These are phyloP conservation scores for Theobroma cacao DNA, from an alignment of 345 rosid species.

Conservation along the genomic window DNA sequence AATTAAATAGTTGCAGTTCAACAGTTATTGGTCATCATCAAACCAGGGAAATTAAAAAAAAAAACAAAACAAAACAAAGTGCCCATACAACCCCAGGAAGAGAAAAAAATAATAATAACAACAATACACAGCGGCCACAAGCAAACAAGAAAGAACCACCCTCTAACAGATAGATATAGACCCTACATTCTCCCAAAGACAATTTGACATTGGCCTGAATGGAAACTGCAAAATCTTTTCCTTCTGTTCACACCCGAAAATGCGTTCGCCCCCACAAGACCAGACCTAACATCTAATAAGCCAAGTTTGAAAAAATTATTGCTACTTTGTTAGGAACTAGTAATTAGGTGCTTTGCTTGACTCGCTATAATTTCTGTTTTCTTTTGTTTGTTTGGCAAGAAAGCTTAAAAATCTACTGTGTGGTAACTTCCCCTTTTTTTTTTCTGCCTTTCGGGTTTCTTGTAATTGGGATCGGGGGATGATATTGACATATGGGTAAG, in stretches of 20 bases:
- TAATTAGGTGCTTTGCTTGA: not conserved
- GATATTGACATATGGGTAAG: no score
- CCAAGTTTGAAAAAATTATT: not conserved
- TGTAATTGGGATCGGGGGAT: not conserved
- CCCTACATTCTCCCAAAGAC: not conserved
- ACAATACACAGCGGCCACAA: constrained; percentile 7
- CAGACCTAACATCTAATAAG: not conserved
- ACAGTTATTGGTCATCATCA: constrained; percentile 13
- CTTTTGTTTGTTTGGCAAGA: not conserved
- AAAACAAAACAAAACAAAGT: constrained; percentile 3
- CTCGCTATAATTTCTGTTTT: not conserved
- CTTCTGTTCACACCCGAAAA: not conserved
- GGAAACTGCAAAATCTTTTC: not conserved
- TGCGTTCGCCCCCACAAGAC: no score
- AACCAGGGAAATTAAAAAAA: not conserved
- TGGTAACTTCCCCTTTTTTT: not conserved
- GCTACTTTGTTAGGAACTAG: not conserved
- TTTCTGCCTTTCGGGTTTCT: not conserved
- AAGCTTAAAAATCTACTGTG: not conserved
- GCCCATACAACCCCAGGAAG: not conserved
- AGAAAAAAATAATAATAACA: not conserved
- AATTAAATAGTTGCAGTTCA: not conserved
- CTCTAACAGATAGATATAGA: not conserved
- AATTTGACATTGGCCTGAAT: not conserved
- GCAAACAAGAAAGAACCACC: not conserved